Percentiles rank a stretch among this genome's conserved stretches.
Evolutionary conservation across 441 rosid genomes (phyloP).

Genomic region (Populus tomentosa): DNA sequence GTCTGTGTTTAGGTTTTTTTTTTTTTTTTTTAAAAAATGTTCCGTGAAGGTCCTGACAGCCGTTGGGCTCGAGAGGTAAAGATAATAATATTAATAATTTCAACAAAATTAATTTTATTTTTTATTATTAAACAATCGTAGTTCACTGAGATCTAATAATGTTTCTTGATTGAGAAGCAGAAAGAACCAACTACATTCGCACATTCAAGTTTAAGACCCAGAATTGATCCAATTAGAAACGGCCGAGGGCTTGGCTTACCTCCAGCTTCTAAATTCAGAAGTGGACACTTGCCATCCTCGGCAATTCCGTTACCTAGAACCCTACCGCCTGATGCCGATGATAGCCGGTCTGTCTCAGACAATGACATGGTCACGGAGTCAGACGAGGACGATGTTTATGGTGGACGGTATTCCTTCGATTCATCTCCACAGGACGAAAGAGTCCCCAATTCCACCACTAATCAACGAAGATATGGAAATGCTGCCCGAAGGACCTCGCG

Average conservation of each 20-base stretch:
- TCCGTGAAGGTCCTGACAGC: constrained; percentile 58
- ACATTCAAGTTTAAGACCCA: constrained; percentile 35
- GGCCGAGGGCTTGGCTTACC: constrained; percentile 49
- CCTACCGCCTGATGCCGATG: constrained; percentile 31
- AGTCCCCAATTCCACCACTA: constrained; percentile 31
- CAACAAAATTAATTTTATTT: neutral
- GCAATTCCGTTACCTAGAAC: constrained; percentile 52
- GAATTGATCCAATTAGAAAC: constrained; percentile 37
- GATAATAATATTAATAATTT: neutral
- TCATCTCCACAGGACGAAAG: constrained; percentile 72
- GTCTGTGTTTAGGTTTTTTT: neutral
- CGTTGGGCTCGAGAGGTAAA: constrained; percentile 56
- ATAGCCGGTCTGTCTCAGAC: constrained; percentile 58
- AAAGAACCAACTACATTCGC: constrained; percentile 42
- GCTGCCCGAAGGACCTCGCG: constrained; percentile 25
- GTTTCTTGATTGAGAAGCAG: constrained; percentile 11
- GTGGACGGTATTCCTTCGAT: constrained; percentile 66
- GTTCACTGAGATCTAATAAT: constrained; percentile 2
- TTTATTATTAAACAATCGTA: neutral
- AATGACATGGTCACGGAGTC: constrained; percentile 62
- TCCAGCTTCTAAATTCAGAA: constrained; percentile 56
- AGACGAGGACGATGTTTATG: constrained; percentile 60
- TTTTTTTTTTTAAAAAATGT: constrained; percentile 25
- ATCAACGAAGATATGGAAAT: constrained; percentile 30
- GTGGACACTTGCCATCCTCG: constrained; percentile 58